These are phyloP conservation scores for Colletotrichum melonis DNA, from an alignment of 2,329 filamentous ascomycete genomes.

Conservation along the genomic window DNA sequence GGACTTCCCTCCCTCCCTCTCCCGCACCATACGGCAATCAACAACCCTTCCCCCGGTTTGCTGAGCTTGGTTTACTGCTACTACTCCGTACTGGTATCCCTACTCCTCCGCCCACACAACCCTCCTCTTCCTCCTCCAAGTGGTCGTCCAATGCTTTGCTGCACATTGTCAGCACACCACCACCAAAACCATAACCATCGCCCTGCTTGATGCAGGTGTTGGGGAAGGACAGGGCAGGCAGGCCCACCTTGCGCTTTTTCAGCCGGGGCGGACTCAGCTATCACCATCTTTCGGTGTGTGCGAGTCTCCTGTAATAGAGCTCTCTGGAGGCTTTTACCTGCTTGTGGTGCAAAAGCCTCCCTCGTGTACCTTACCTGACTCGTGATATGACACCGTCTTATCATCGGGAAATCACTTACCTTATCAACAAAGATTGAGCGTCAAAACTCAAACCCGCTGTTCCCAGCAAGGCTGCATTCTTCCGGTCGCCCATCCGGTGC, in stretches of 20 bases:
- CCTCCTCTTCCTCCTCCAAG: conserved; percentile 6
- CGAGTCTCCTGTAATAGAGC: not conserved
- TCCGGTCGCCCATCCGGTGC: not conserved
- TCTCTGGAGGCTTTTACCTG: conserved; percentile 9
- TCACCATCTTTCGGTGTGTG: not conserved
- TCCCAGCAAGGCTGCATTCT: not conserved
- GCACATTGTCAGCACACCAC: conserved; percentile 31
- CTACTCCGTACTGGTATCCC: not conserved
- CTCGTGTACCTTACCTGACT: conserved; percentile 22
- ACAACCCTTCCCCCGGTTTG: conserved; percentile 6
- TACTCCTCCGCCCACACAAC: not conserved
- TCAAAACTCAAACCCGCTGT: conserved; percentile 10
- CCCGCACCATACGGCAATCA: not conserved
- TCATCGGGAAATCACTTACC: not conserved
- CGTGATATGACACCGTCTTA: conserved; percentile 25
- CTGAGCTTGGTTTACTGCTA: not conserved
- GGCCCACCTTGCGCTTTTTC: conserved; percentile 9
- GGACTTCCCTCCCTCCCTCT: not conserved
- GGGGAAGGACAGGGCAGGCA: conserved; percentile 7
- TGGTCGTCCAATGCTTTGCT: conserved; percentile 24
- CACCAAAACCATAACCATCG: not conserved
- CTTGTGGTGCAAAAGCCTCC: conserved; percentile 16
- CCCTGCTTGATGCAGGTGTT: conserved; percentile 1
- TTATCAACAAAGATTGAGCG: conserved; percentile 12
- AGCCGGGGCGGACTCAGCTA: conserved; percentile 14